Base-by-base conservation (phyloP, 371 early-diverging fungal species). In the Massospora cicadina region DNA sequence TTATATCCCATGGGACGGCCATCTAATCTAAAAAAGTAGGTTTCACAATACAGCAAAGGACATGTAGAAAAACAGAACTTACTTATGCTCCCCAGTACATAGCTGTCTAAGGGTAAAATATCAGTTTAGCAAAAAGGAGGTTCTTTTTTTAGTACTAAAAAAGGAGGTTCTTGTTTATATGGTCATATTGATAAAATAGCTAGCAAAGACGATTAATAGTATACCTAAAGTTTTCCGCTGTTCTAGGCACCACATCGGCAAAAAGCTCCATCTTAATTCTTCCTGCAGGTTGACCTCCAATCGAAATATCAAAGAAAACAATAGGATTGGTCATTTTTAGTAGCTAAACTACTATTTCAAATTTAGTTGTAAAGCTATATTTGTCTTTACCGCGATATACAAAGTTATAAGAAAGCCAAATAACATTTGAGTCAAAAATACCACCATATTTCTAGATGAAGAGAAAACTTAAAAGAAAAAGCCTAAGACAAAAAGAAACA, bases 191-290 rank as follows among this genome's bases (percentile, higher is more conserved):
- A n/a, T n/a, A n/a, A n/a, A n/a, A n/a, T n/a, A n/a, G n/a, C n/a
- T n/a, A n/a, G n/a, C n/a, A n/a, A n/a, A n/a, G n/a, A 24, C 17
- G 56, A 29, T 21, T 33, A 31, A 27, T 33, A 59, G 26, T 58
- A 29, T 75, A 76, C 79, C 93, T 77, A 77, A 99, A 99, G 80
- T 99, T 99, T 72, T 98, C 98, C 13, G 93, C 95, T 0, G 99
- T 99, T 71, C 84, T 89, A 33, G 99, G 99, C 1, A 87, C 90
- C 56, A 89, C 84, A 69, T 99, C 94, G 1, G 83, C 79, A 71
- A 88, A 87, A 23, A 99, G 84, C 72, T 96, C 94, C 87, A 99
- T 91, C 70, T 90, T 90, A 73, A 99, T 90, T 59, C 92, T 81
- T 12, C 95, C 98, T 2, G 86, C 84, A 33, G 81, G 76, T 27